These are phyloP conservation scores for Salix udensis DNA, from an alignment of 345 rosid species.

Conservation along the genomic window DNA sequence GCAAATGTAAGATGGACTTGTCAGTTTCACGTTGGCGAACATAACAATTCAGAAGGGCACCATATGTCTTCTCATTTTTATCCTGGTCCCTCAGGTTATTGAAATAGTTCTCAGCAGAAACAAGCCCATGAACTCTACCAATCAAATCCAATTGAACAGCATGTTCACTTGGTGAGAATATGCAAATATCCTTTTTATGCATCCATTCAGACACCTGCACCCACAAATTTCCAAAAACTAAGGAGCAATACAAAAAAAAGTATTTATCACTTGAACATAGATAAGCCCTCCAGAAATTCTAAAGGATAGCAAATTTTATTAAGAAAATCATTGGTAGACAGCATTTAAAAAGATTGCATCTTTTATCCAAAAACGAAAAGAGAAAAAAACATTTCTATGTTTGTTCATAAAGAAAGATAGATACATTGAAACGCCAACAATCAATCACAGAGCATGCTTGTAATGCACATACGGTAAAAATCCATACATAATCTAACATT, in stretches of 20 bases:
- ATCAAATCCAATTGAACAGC: conserved; percentile 82
- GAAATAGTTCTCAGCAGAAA: conserved; percentile 69
- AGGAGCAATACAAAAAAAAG: background rate
- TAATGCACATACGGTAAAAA: background rate
- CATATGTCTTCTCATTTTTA: conserved; percentile 70
- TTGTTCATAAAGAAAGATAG: background rate
- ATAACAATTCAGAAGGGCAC: conserved; percentile 83
- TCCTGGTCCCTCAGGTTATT: conserved; percentile 51
- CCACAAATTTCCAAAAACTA: conserved; percentile 4
- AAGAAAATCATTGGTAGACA: background rate
- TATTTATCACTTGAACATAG: background rate
- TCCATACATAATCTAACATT: background rate
- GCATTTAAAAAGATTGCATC: background rate
- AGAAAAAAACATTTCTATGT: background rate
- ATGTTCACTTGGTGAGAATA: conserved; percentile 58
- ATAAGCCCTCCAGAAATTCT: background rate
- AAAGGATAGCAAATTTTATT: background rate
- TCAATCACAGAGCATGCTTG: background rate
- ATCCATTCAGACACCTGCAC: conserved; percentile 85
- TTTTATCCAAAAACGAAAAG: background rate
- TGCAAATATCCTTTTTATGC: conserved; percentile 49
- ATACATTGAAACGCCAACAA: background rate
- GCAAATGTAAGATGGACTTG: conserved; percentile 54
- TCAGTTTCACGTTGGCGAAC: conserved; percentile 57
- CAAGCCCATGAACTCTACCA: conserved; percentile 64